Conservation (phyloP, 1,139 yeast genomes). For the Debaryomyces subglobosus region DNA sequence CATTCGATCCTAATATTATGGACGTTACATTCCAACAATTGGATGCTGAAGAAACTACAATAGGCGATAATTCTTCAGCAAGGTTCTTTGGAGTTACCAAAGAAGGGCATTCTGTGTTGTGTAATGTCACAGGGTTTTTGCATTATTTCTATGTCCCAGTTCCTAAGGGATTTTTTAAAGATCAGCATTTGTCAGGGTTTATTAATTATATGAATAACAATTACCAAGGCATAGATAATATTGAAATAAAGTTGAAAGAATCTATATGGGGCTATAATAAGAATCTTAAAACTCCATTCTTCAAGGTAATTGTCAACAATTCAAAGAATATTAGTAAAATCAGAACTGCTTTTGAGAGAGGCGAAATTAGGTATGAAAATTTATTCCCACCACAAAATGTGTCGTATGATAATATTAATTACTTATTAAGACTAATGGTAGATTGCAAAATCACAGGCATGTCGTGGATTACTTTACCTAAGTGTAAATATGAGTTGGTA, state of each 20-base stretch:
- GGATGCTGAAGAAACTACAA: conserved; percentile 84
- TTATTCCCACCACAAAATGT: conserved; percentile 62
- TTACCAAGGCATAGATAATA: conserved; percentile 59
- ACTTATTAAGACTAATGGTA: conserved; percentile 82
- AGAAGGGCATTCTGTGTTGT: conserved; percentile 84
- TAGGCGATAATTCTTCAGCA: conserved; percentile 63
- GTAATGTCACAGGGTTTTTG: conserved; percentile 84
- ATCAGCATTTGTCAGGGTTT: conserved; percentile 54
- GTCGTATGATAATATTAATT: conserved; percentile 89
- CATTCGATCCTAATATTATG: conserved; percentile 47
- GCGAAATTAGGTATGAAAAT: conserved; percentile 68
- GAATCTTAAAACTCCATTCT: conserved; percentile 73
- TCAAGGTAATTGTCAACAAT: conserved; percentile 70
- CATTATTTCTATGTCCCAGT: conserved; percentile 94
- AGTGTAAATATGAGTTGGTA: conserved; percentile 61
- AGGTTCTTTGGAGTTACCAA: conserved; percentile 92
- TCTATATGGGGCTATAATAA: conserved; percentile 95
- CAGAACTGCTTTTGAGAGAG: conserved; percentile 82
- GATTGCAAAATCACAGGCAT: conserved; percentile 93
- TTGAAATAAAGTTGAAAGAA: conserved; percentile 72
- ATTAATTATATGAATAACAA: conserved; percentile 50
- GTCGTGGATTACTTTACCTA: conserved; percentile 96
- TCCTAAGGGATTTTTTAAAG: conserved; percentile 71
- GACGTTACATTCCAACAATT: conserved; percentile 86
- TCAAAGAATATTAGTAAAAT: conserved; percentile 67